Evolutionary conservation across 2,329 filamentous ascomycete species (phyloP).

Genomic region (Lecanicillium sp.): DNA sequence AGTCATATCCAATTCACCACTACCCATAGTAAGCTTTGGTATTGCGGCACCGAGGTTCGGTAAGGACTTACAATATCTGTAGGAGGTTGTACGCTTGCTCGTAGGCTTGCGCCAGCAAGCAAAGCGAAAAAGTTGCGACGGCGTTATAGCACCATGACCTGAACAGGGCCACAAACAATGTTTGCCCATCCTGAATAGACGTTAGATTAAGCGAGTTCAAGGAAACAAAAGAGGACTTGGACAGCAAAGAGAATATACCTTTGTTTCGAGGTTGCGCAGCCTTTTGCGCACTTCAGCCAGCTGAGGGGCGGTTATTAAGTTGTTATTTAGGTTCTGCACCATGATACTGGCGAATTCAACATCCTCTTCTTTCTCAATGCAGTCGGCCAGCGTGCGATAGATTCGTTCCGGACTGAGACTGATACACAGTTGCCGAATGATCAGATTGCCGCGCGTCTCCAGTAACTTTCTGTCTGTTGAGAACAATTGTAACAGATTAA

Average conservation of each 20-base stretch:
- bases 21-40: conserved; percentile 25
- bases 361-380: conserved; percentile 95
- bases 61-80: conserved; percentile 70
- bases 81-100: conserved; percentile 95
- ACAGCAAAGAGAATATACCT: conserved; percentile 34
- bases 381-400: conserved; percentile 90
- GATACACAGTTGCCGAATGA: conserved; percentile 89
- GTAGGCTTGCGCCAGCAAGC: conserved; percentile 90
- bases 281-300: conserved; percentile 84
- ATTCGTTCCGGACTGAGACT: conserved; percentile 91
- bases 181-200: conserved; percentile 68
- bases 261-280: conserved; percentile 81
- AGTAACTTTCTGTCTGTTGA: conserved; percentile 86
- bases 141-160: conserved; percentile 98
- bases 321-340: conserved; percentile 99
- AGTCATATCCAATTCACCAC: conserved; percentile 95
- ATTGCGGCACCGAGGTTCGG: neutral
- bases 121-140: conserved; percentile 93
- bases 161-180: conserved; percentile 90
- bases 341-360: conserved; percentile 98
- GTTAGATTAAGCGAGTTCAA: conserved; percentile 1
- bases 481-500: conserved; percentile 89
- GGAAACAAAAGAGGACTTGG: no score
- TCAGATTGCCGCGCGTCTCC: conserved; percentile 88
- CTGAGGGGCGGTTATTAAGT: conserved; percentile 94